Evolutionary conservation across 176 grass and related monocot genomes (phyloP), one percentile per base, ranked within the genome.

Genomic region (Oryza officinalis): DNA sequence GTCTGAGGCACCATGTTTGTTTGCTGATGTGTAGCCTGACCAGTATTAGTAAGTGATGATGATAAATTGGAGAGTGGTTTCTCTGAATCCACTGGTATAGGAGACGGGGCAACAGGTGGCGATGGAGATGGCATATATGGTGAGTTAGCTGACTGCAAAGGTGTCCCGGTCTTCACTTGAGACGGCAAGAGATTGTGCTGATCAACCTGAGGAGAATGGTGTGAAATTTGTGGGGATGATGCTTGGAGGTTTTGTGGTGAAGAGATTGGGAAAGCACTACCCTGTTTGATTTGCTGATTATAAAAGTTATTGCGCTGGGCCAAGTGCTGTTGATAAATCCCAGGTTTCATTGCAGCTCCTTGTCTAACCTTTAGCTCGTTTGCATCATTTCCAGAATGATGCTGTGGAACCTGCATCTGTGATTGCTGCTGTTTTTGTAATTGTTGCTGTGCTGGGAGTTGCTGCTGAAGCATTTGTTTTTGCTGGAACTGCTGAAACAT

Each of bases 231-330:
- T 71, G 93, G 96, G 61, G 96, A 96, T 81, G 96, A 95, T 72
- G 93, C 83, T 95, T 98, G 96, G 31, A 93, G 80, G 74, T 89
- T 98, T 72, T 98, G 96, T 22, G 96, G 96, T 63, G 93, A 98
- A 33, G 91, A 98, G 82, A 95, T 98, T 67, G 96, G 91, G 77
- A 95, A 90, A 52, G 81, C 85, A 76, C 80, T 79, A 75, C 85
- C 81, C 13, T 71, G 76, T 54, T 99, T 99, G 23, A 94, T 33
- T 84, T 94, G 96, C 80, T 89, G 88, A 85, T 91, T 89, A 85
- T 91, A 93, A 79, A 88, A 95, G 57, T 79, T 88, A 66, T 64
- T 70, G 8, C 89, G 79, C 64, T 83, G 87, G 35, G 71, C 71
- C 45, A 94, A 84, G 80, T 92, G 82, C 40, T 92, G 93, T 90